phyloP scores from a whole-genome alignment of 805 yeast species.

The Cyberlindnera maclurae region DNA sequence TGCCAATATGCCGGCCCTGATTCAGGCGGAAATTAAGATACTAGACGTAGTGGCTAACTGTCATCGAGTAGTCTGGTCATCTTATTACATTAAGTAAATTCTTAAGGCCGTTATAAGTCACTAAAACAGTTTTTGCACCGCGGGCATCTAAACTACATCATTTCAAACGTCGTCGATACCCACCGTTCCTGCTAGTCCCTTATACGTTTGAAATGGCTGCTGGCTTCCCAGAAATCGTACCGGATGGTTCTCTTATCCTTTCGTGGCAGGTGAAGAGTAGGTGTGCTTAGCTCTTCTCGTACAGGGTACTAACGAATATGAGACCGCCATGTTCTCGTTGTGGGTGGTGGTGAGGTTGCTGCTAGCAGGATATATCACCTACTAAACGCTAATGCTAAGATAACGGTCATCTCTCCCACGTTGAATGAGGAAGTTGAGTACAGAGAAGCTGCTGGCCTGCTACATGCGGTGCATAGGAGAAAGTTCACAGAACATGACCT shows the following conservation, averaged over 20 bases:
- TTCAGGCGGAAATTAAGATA: no score
- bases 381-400: conserved; percentile 59
- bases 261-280: conserved; percentile 68
- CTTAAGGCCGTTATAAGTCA: no score
- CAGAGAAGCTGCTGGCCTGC: conserved; percentile 32
- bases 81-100: no score
- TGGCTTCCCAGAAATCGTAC: conserved; percentile 19
- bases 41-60: no score
- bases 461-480: conserved; percentile 36
- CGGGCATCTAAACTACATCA: no score
- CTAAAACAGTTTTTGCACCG: no score
- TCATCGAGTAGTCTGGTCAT: no score
- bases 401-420: conserved; percentile 53
- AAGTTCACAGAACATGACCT: conserved; percentile 42
- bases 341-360: conserved; percentile 80
- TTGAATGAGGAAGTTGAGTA: conserved; percentile 29
- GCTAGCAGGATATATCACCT: conserved; percentile 60
- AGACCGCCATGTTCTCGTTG: conserved; percentile 57
- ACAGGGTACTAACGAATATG: conserved; percentile 7
- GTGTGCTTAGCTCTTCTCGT: conserved; percentile 12
- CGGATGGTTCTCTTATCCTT: conserved; percentile 51
- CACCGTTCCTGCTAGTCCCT: no score
- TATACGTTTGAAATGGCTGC: no score
- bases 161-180: no score
- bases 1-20: no score